phyloP scores from a whole-genome alignment of 768 basidiomycete genomes.

The Leucocoprinus birnbaumii region DNA sequence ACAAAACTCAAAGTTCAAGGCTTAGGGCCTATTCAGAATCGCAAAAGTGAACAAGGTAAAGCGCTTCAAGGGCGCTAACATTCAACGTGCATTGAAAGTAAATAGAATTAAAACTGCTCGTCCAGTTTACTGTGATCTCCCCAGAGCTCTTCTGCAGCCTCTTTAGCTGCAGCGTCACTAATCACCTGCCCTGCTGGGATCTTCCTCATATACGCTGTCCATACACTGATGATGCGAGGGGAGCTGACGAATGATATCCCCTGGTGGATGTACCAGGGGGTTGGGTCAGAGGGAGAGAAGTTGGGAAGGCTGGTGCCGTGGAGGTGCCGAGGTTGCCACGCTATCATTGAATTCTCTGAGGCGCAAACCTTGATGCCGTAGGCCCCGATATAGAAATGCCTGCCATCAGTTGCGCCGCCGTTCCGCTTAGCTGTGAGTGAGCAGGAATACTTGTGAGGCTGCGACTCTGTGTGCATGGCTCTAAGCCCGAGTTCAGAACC shows the following conservation, averaged over 20 bases:
- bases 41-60: too few relatives aligned
- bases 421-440: constrained; percentile 12
- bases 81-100: too few relatives aligned
- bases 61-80: too few relatives aligned
- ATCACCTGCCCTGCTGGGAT: too few relatives aligned
- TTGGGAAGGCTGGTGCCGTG: constrained; percentile 18
- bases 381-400: constrained; percentile 15
- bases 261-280: constrained; percentile 9
- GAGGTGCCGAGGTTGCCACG: constrained; percentile 13
- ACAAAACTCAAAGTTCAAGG: too few relatives aligned
- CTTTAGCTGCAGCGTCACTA: too few relatives aligned
- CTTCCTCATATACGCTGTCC: constrained; percentile 8
- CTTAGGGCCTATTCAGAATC: too few relatives aligned
- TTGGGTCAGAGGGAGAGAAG: constrained; percentile 1
- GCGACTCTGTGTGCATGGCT: constrained; percentile 14
- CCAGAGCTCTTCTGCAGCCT: too few relatives aligned
- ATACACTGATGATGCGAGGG: constrained; percentile 4
- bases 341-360: constrained; percentile 13
- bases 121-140: too few relatives aligned
- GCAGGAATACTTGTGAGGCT: constrained; percentile 15
- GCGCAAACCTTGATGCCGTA: constrained; percentile 12
- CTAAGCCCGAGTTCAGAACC: not conserved
- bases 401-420: not conserved
- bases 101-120: too few relatives aligned
- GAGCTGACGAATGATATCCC: constrained; percentile 13